These are phyloP conservation scores for Hyphodiscus sp. DNA, from an alignment of 2,329 filamentous ascomycete species.

Conservation along the genomic window DNA sequence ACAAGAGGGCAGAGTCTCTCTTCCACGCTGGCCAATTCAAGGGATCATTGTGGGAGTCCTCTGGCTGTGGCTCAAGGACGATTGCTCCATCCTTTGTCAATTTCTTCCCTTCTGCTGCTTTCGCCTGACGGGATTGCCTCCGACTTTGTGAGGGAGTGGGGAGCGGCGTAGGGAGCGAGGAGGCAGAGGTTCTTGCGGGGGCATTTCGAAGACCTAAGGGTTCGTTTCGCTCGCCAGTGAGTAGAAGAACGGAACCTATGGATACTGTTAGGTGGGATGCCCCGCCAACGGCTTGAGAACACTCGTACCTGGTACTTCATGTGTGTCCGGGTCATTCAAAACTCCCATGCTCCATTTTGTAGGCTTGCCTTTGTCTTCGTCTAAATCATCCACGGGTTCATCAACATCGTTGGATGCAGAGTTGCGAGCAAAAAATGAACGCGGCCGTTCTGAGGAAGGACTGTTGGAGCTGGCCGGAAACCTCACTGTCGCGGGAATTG, in stretches of 20 bases:
- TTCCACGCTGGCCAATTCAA: conserved; percentile 85
- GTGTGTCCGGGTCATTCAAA: conserved; percentile 70
- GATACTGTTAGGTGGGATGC: not conserved
- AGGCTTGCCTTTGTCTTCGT: conserved; percentile 17
- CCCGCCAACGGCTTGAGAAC: not conserved
- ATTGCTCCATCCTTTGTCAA: conserved; percentile 74
- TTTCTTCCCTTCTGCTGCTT: conserved; percentile 49
- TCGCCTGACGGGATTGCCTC: conserved; percentile 5
- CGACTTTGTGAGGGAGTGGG: conserved; percentile 3
- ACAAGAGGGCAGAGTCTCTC: conserved; percentile 71
- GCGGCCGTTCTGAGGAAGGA: not conserved
- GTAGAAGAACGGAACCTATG: conserved; percentile 51
- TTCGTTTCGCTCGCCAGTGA: conserved; percentile 49
- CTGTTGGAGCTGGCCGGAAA: not conserved
- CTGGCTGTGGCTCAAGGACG: conserved; percentile 85
- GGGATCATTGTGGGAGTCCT: conserved; percentile 84
- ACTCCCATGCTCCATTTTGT: conserved; percentile 67
- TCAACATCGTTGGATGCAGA: conserved; percentile 8
- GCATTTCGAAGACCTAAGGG: conserved; percentile 53
- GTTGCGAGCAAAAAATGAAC: conserved; percentile 22
- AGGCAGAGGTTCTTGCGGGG: conserved; percentile 51
- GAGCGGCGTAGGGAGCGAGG: conserved; percentile 34
- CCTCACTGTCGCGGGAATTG: not conserved
- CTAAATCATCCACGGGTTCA: conserved; percentile 6
- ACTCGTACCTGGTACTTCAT: conserved; percentile 74